These are phyloP conservation scores for Tylopilus plumbeoviolaceoides DNA, from an alignment of 768 basidiomycete genomes.

Conservation along the genomic window DNA sequence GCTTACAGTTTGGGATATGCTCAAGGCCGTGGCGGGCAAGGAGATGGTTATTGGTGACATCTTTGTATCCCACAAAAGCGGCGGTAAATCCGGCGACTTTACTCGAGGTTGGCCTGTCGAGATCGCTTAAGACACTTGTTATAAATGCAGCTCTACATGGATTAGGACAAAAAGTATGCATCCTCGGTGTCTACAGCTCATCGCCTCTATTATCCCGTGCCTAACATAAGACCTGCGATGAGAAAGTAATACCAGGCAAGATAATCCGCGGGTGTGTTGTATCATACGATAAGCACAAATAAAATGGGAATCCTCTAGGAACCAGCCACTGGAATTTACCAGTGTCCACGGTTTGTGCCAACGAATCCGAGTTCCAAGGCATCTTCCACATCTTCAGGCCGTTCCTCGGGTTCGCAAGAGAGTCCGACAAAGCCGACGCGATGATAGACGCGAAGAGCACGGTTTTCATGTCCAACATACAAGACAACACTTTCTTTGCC, in stretches of 20 bases:
- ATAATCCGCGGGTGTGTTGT: too few species aligned
- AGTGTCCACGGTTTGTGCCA: constrained; percentile 47
- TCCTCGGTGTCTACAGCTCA: neutral
- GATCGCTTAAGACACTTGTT: neutral
- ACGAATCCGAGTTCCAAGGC: constrained; percentile 53
- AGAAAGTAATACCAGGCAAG: neutral
- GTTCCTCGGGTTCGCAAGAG: constrained; percentile 31
- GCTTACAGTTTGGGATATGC: constrained; percentile 90
- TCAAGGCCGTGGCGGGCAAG: constrained; percentile 84
- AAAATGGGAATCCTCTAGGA: neutral
- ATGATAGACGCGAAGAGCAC: constrained; percentile 48
- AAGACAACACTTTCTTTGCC: constrained; percentile 48
- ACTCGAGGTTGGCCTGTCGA: constrained; percentile 13
- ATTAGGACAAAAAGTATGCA: neutral
- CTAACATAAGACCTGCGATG: neutral
- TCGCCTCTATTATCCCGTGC: neutral
- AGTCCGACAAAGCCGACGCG: constrained; percentile 52
- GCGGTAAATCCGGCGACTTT: constrained; percentile 76
- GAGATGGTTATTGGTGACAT: constrained; percentile 79
- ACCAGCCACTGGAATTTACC: constrained; percentile 32
- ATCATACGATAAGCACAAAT: neutral
- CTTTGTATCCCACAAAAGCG: constrained; percentile 61
- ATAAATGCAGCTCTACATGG: neutral
- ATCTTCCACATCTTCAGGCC: constrained; percentile 40
- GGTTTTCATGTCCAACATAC: constrained; percentile 52